Percentiles rank a stretch among this genome's conserved stretches.
phyloP scores from a whole-genome alignment of 2,329 filamentous ascomycete species.

The Drechslerella stenobrocha region DNA sequence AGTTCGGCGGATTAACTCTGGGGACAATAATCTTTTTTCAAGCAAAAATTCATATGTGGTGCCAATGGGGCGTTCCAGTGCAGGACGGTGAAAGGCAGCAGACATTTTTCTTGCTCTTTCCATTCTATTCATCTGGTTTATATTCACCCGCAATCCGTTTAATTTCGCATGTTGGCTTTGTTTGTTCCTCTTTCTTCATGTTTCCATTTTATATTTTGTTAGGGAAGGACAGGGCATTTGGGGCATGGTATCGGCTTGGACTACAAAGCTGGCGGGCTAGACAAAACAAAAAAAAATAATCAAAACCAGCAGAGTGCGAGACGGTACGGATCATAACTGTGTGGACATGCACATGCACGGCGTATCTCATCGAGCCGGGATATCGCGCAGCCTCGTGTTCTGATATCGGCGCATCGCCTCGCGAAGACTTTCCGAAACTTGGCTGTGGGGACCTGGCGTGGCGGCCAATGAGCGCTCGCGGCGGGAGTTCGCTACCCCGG shows the following conservation, averaged over 20 bases:
- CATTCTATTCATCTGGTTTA: background rate
- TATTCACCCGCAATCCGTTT: background rate
- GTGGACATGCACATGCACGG: background rate
- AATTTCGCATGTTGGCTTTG: background rate
- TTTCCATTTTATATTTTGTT: background rate
- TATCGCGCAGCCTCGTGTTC: too few relatives aligned
- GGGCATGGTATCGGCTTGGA: constrained; percentile 9
- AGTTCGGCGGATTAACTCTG: too few relatives aligned
- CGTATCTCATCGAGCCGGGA: background rate
- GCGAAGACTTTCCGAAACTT: background rate
- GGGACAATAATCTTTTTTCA: too few relatives aligned
- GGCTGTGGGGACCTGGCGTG: too few relatives aligned
- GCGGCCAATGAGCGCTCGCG: too few relatives aligned
- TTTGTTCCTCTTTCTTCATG: background rate
- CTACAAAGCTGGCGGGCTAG: constrained; percentile 20
- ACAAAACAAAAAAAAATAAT: constrained; percentile 19
- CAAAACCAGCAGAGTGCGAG: background rate
- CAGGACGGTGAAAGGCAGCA: too few relatives aligned
- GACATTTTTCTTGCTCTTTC: too few relatives aligned
- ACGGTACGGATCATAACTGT: background rate
- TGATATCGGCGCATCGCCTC: too few relatives aligned
- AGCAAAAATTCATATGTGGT: too few relatives aligned
- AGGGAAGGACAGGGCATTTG: background rate
- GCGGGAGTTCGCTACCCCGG: too few relatives aligned
- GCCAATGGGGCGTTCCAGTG: too few relatives aligned